Conservation (phyloP, 345 rosid species). For the Syzygium aromaticum region DNA sequence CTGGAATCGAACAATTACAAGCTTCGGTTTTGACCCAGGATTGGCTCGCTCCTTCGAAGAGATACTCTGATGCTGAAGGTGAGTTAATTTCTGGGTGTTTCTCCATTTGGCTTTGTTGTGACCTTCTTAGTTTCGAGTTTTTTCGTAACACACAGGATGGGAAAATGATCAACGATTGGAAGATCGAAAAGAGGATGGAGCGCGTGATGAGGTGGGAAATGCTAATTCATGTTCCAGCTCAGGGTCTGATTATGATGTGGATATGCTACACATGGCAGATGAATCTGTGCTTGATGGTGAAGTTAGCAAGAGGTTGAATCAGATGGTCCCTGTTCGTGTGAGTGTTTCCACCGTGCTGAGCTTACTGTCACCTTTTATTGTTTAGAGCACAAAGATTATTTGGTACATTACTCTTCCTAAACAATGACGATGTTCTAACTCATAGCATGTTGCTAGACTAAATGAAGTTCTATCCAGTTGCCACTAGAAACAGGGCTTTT, state of each 20-base stretch:
- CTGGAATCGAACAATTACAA: constrained; percentile 6
- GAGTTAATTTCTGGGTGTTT: constrained; percentile 3
- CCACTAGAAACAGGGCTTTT: not conserved
- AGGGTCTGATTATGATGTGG: constrained; percentile 18
- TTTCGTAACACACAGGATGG: not conserved
- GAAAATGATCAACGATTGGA: not conserved
- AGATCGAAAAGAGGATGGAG: constrained; percentile 14
- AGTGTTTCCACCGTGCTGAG: constrained; percentile 14
- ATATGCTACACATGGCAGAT: constrained; percentile 35
- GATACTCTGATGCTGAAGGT: constrained; percentile 10
- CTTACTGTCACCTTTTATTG: not conserved
- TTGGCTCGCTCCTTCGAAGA: constrained; percentile 36
- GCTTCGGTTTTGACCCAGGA: constrained; percentile 55
- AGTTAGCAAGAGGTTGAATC: constrained; percentile 59
- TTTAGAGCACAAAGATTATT: not conserved
- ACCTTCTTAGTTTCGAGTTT: not conserved
- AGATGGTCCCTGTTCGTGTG: constrained; percentile 70
- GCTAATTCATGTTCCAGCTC: constrained; percentile 11
- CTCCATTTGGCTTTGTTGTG: not conserved
- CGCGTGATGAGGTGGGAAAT: constrained; percentile 1
- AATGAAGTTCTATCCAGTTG: not conserved
- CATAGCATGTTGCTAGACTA: not conserved
- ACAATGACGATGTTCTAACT: not conserved
- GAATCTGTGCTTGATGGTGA: constrained; percentile 60
- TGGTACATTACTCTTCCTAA: not conserved